A percentile compares a stretch with the other conserved stretches of the same genome.
Conservation (phyloP, 202 grass and related monocot species). For the Musa balbisiana region DNA sequence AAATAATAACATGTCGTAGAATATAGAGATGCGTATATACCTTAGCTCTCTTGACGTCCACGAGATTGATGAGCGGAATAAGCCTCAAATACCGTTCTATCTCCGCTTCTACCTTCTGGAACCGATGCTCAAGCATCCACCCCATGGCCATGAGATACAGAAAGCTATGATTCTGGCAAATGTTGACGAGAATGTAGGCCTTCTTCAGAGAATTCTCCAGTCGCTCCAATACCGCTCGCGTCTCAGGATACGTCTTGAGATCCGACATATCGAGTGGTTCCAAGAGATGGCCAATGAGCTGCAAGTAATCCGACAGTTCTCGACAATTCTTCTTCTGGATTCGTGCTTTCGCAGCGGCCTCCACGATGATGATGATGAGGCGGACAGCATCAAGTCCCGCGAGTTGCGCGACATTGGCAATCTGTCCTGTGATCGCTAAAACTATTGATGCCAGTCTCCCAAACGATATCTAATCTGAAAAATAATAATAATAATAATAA, state of each 20-base stretch:
- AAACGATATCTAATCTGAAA: too few species aligned
- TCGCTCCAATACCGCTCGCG: slow-evolving; percentile 72
- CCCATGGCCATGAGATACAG: slow-evolving; percentile 86
- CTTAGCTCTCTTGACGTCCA: slow-evolving; percentile 64
- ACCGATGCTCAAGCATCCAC: slow-evolving; percentile 88
- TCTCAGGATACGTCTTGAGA: slow-evolving; percentile 80
- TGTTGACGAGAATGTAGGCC: slow-evolving; percentile 48
- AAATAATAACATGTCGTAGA: too few species aligned
- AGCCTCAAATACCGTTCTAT: slow-evolving; percentile 88
- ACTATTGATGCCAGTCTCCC: slow-evolving; percentile 3
- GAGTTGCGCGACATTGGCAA: slow-evolving; percentile 53
- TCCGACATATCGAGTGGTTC: slow-evolving; percentile 67
- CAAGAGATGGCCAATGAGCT: slow-evolving; percentile 67
- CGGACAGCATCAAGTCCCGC: slow-evolving; percentile 61
- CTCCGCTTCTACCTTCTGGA: slow-evolving; percentile 76
- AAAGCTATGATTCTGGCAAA: slow-evolving; percentile 71
- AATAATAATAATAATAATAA: too few species aligned
- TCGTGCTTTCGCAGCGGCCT: slow-evolving; percentile 55
- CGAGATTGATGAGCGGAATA: slow-evolving; percentile 86
- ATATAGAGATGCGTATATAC: slow-evolving; percentile 33
- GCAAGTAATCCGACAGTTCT: slow-evolving; percentile 63
- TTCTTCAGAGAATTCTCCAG: slow-evolving; percentile 72
- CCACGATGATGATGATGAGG: slow-evolving; percentile 63
- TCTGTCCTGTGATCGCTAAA: slow-evolving; percentile 45
- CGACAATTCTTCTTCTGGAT: slow-evolving; percentile 84